Base-by-base conservation (phyloP, 176 grass and related monocot species). In the Oryza coarctata region DNA sequence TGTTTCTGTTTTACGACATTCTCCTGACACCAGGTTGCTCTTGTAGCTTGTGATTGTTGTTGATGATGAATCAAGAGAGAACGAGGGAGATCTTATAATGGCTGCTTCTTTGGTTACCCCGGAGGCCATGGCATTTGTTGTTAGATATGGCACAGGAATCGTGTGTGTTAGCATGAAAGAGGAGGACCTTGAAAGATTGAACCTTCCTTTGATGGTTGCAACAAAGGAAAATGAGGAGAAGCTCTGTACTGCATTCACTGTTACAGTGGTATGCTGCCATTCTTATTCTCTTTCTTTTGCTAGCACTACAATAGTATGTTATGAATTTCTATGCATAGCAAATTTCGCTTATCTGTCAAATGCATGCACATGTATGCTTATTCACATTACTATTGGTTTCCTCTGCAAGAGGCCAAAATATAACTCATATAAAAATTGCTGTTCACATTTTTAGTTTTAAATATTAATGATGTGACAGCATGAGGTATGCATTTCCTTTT, bases 121-220 rank as follows among this genome's bases (percentile, higher is more conserved):
- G 65, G 91, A 92, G 80, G 89, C 91, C 77, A 97, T 97, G 89
- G 91, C 94, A 72, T 97, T 97, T 81, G 90, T 94, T 79, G 91
- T 97, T 62, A 93, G 87, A 49, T 76, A 97, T 65, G 77, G 91
- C 27, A 94, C 94, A 64, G 94, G 94, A 78, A 97, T 97, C 50
- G 94, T 94, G 18, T 97, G 91, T 82, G 94, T 92, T 68, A 94
- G 94, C 83, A 97, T 97, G 94, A 97, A 88, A 86, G 89, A 80
- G 80, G 82, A 97, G 9, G 89, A 94, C 74, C 89, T 97, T 35
- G 85, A 94, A 82, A 97, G 89, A 44, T 73, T 97, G 72, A 32
- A 86, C 55, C 87, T 97, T 84, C 91, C 94, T 79, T 88, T 97
- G 36, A 97, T 97, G 94, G 91, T 94, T 26, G 67, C 82, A 58